Percentiles rank a stretch among this genome's conserved stretches.
phyloP scores from a whole-genome alignment of 352 stramenopile genomes.

The Globisporangium ultimum region DNA sequence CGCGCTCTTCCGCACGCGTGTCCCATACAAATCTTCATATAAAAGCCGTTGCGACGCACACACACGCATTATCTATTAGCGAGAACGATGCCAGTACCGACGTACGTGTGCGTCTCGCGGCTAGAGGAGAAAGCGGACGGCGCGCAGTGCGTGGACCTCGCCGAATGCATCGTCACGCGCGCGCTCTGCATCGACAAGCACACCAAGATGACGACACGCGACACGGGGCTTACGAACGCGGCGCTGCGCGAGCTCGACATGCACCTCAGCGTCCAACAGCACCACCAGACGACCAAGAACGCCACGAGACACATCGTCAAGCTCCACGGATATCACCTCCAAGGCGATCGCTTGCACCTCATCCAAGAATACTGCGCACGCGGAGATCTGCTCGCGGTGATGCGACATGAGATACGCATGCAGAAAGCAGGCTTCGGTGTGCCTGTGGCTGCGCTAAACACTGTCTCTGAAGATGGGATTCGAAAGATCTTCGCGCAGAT shows the following conservation, averaged over 20 bases:
- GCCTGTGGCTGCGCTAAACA: slow-evolving; percentile 27
- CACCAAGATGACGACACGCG: slow-evolving; percentile 34
- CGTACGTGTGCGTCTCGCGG: slow-evolving; percentile 14
- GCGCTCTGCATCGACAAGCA: slow-evolving; percentile 60
- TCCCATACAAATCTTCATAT: slow-evolving; percentile 5
- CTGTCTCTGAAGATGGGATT: slow-evolving; percentile 28
- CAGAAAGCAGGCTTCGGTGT: slow-evolving; percentile 31
- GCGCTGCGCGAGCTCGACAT: slow-evolving; percentile 67
- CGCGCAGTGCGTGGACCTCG: slow-evolving; percentile 54
- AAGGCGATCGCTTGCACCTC: slow-evolving; percentile 54
- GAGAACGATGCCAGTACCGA: neutral
- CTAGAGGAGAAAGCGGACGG: slow-evolving; percentile 33
- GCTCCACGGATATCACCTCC: slow-evolving; percentile 40
- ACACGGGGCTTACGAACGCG: slow-evolving; percentile 21
- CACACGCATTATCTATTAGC: neutral
- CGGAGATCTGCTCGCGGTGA: slow-evolving; percentile 57
- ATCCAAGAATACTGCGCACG: slow-evolving; percentile 62
- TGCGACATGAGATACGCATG: slow-evolving; percentile 45
- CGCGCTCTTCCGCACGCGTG: no score
- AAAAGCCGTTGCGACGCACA: neutral
- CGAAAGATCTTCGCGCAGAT: slow-evolving; percentile 62
- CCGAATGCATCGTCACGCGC: slow-evolving; percentile 25
- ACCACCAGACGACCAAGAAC: slow-evolving; percentile 4
- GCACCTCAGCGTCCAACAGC: slow-evolving; percentile 39
- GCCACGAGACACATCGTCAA: slow-evolving; percentile 38